A percentile compares a stretch with the other conserved stretches of the same genome.
phyloP scores from a whole-genome alignment of 2,329 filamentous ascomycete species.

The Pseudomassariella vexata region DNA sequence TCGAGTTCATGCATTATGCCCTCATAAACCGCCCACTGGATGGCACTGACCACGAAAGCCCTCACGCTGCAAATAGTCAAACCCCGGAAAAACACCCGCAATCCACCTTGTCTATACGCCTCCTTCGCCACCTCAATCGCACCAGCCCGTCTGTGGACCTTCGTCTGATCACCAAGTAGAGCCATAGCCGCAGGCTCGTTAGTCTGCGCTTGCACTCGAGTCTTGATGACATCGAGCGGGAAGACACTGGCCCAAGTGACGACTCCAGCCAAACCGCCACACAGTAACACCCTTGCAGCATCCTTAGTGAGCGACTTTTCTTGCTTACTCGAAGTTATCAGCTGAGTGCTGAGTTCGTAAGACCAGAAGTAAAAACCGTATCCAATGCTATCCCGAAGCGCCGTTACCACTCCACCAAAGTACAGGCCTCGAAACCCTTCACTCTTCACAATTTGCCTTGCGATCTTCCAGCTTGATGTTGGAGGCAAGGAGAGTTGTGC shows the following conservation, averaged over 20 bases:
- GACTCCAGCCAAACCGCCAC: conserved; percentile 81
- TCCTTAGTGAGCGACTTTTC: conserved; percentile 28
- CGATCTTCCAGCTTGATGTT: conserved; percentile 58
- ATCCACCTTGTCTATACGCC: conserved; percentile 60
- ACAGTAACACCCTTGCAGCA: conserved; percentile 65
- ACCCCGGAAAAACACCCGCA: conserved; percentile 63
- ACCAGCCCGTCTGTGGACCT: conserved; percentile 30
- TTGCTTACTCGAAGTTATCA: conserved; percentile 33
- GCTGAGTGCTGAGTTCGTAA: conserved; percentile 70
- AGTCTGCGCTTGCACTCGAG: conserved; percentile 74
- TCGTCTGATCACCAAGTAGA: conserved; percentile 23
- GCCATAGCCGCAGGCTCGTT: conserved; percentile 19
- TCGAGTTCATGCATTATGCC: conserved; percentile 67
- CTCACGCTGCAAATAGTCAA: conserved; percentile 76
- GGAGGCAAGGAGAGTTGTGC: conserved; percentile 57
- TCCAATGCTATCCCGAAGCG: conserved; percentile 78
- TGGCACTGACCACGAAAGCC: conserved; percentile 89
- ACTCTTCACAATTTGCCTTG: conserved; percentile 51
- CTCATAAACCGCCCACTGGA: conserved; percentile 90
- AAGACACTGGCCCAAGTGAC: conserved; percentile 88
- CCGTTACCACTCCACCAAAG: conserved; percentile 74
- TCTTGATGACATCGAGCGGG: conserved; percentile 89
- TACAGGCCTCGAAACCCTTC: conserved; percentile 68
- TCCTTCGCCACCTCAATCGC: conserved; percentile 60
- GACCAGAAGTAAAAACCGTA: conserved; percentile 98